Evolutionary conservation across 2,329 filamentous ascomycete species (phyloP), one percentile per base, ranked within the genome.

Genomic region (Diaporthe capsici): DNA sequence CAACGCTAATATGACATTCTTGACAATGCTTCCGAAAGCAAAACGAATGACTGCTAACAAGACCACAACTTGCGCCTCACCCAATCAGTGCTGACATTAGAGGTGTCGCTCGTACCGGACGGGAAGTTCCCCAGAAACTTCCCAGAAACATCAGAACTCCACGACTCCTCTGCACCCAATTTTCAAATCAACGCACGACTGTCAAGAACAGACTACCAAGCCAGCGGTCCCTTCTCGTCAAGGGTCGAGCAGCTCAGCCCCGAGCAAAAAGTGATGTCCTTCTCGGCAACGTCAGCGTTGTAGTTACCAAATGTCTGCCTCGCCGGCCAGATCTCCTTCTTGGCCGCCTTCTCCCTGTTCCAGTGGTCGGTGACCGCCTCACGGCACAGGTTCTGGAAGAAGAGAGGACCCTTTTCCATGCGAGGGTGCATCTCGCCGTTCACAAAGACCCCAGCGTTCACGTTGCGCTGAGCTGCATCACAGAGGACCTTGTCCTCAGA

Each of bases 401-500:
- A 90, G 0, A 91, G 82, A 0, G 90, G 89, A 0, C 90, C 89
- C 81, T 91, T 89, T 81, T 93, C 91, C 82, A 89, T 87, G 68
- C 85, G 84, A 0, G 91, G 91, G 80, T 93, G 91, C 82, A 93
- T 84, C 80, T 92, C 88, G 71, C 91, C 91, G 79, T 90, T 92
- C 80, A 91, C 84, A 76, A 92, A 93, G 71, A 92, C 86, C 10
- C 90, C 90, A 0, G 88, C 86, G 80, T 91, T 89, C 78, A 93
- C 85, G 81, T 93, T 93, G 81, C 85, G 86, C 80, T 93, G 91
- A 1, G 90, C 87, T 17, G 86, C 86, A 78, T 87, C 84, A 84
- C 91, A 93, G 37, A 93, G 88, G 12, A 88, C 85, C 80, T 92
- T 92, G 84, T 93, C 91, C 82, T 93, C 91, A 1, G 87, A 86